Conservation (phyloP, 2,329 filamentous ascomycete genomes). For the Daldinia sp. region DNA sequence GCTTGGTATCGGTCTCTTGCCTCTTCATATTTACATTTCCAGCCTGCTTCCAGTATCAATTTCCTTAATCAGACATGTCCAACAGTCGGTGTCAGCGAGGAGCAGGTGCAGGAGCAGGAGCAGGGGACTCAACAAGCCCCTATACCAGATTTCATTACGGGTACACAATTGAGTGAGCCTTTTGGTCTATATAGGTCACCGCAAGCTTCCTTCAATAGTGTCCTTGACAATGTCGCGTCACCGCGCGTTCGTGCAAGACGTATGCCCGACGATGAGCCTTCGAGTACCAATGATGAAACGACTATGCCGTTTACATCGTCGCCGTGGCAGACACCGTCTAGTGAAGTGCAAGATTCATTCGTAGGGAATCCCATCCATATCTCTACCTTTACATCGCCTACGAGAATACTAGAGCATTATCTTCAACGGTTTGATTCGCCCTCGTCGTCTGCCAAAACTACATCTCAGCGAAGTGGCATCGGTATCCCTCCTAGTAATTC, state of each 20-base stretch:
- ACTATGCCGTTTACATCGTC: conserved; percentile 45
- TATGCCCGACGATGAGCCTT: conserved; percentile 14
- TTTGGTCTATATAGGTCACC: conserved; percentile 45
- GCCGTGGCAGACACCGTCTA: conserved; percentile 61
- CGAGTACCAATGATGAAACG: conserved; percentile 13
- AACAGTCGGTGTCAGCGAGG: conserved; percentile 14
- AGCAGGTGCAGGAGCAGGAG: neutral
- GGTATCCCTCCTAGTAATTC: conserved; percentile 4
- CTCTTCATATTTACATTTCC: conserved; percentile 64
- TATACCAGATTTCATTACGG: conserved; percentile 25
- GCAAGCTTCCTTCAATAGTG: conserved; percentile 60
- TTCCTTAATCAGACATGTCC: conserved; percentile 13
- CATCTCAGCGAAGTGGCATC: conserved; percentile 31
- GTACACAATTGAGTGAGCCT: conserved; percentile 26
- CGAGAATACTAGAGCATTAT: conserved; percentile 63
- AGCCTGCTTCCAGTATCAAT: conserved; percentile 46
- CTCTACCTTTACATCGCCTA: conserved; percentile 60
- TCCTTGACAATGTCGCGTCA: conserved; percentile 57
- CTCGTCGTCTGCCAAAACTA: conserved; percentile 29
- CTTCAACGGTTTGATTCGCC: conserved; percentile 55
- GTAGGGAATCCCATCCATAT: conserved; percentile 54
- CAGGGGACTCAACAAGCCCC: conserved; percentile 24
- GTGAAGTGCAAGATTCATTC: conserved; percentile 68
- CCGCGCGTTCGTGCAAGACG: conserved; percentile 47
- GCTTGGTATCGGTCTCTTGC: conserved; percentile 62